Base-by-base conservation (phyloP, 306 rosid species). In the Sechiopsis laciniata region DNA sequence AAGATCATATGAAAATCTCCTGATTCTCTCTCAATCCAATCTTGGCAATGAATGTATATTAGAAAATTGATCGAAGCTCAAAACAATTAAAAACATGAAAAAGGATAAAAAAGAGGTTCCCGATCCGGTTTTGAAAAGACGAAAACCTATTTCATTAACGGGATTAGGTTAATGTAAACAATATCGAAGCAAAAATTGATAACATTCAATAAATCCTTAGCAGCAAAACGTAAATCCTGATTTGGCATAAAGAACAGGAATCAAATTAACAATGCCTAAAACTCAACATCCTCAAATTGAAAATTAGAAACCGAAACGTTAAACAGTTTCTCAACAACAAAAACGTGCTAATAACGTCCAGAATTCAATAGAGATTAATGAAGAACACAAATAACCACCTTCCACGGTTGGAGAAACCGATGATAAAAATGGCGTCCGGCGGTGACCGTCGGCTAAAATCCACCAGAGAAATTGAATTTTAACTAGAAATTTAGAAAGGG, bases 11-110 rank as follows among this genome's bases (percentile, higher is more conserved):
- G 68, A 32, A 29, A n/a, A 40, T 64, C 71, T 64, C 55, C 15
- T 9, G 35, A 17, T 46, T 67, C 56, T 68, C 8, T 67, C 46
- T 40, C 56, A 21, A 48, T 68, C 73, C 7, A 13, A 61, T 61
- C 46, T 14, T 29, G 7, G 15, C 12, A 10, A 61, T 26, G 21
- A 13, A 22, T 48, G 24, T 3, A 68, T 14, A 14, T 20, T 1
- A 46, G 57, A 7, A 68, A 67, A 45, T 7, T 7, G 40, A 45
- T 48, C 40, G 56, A 10, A 46, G 20, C 40, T 48, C 73, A 46
- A 48, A 66, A 46, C 56, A 67, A 67, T 46, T 68, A 10, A 46
- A 46, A 68, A 66, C 52, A 17, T 10, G 52, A 64, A 65, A 14
- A 65, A 10, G 3, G 53, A 37, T 17, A 7, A 4, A 65, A 37